These are phyloP conservation scores for Aspergillus piperis DNA, from an alignment of 2,329 filamentous ascomycete genomes.

Conservation along the genomic window DNA sequence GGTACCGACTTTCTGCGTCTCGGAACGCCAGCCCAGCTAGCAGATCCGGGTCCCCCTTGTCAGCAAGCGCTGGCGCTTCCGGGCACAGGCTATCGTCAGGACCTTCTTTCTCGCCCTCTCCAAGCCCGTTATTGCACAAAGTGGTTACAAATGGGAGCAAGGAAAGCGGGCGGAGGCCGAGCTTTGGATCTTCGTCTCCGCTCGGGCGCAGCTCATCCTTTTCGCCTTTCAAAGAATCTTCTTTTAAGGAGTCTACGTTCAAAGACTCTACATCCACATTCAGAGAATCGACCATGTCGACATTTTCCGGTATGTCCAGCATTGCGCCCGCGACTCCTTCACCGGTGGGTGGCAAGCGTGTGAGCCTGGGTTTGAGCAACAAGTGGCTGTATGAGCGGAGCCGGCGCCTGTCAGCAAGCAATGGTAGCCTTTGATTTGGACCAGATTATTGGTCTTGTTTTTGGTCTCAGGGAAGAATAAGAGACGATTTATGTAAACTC, in stretches of 20 bases:
- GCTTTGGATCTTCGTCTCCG: constrained; percentile 53
- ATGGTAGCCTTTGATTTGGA: constrained; percentile 27
- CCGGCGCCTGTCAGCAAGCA: constrained; percentile 40
- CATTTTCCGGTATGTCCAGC: constrained; percentile 42
- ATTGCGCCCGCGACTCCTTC: constrained; percentile 67
- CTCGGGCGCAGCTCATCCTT: constrained; percentile 39
- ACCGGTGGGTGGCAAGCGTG: constrained; percentile 64
- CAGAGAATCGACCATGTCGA: constrained; percentile 5
- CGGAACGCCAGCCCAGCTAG: constrained; percentile 44
- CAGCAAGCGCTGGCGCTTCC: constrained; percentile 37
- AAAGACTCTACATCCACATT: constrained; percentile 17
- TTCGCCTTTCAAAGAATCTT: constrained; percentile 37
- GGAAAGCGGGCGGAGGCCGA: constrained; percentile 51
- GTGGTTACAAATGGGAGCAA: constrained; percentile 53
- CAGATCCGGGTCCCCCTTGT: constrained; percentile 41
- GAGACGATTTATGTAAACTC: constrained; percentile 13
- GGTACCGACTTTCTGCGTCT: constrained; percentile 75
- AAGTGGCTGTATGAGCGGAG: constrained; percentile 94
- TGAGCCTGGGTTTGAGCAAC: constrained; percentile 78
- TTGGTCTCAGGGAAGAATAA: constrained; percentile 5
- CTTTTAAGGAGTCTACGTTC: neutral
- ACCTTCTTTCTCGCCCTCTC: constrained; percentile 56
- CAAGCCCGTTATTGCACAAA: constrained; percentile 68
- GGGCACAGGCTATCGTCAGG: constrained; percentile 40
- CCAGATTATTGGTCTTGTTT: neutral